Evolutionary conservation across 2,329 filamentous ascomycete species (phyloP).

Genomic region (Fusarium palustre): DNA sequence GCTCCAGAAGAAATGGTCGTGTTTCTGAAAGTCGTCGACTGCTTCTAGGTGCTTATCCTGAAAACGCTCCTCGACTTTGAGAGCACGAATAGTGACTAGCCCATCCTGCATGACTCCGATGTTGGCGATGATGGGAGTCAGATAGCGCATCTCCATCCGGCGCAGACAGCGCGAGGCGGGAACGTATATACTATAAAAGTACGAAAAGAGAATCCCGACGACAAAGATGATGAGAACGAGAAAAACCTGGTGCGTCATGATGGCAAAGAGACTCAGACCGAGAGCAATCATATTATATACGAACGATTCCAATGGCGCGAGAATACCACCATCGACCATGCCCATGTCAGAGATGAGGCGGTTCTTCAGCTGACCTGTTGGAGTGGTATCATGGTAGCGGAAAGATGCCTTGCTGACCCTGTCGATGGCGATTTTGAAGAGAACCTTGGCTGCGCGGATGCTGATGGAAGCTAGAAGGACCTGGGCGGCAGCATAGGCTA

Average conservation of each 20-base stretch:
- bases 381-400: slow-evolving; percentile 91
- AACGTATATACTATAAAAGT: slow-evolving; percentile 81
- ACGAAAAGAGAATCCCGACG: slow-evolving; percentile 76
- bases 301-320: slow-evolving; percentile 76
- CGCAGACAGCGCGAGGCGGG: slow-evolving; percentile 86
- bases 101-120: slow-evolving; percentile 90
- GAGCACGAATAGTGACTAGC: slow-evolving; percentile 86
- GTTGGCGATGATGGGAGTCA: slow-evolving; percentile 91
- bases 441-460: slow-evolving; percentile 78
- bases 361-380: slow-evolving; percentile 91
- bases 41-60: slow-evolving; percentile 83
- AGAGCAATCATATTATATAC: slow-evolving; percentile 78
- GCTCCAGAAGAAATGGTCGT: slow-evolving; percentile 96
- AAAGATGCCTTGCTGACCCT: slow-evolving; percentile 84
- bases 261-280: slow-evolving; percentile 78
- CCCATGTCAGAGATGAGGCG: slow-evolving; percentile 90
- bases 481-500: slow-evolving; percentile 71
- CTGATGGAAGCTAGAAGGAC: slow-evolving; percentile 80
- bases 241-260: slow-evolving; percentile 79
- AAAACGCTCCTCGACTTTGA: slow-evolving; percentile 81
- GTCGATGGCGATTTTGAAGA: slow-evolving; percentile 79
- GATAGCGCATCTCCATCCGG: slow-evolving; percentile 87
- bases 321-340: slow-evolving; percentile 88
- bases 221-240: slow-evolving; percentile 79
- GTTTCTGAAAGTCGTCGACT: slow-evolving; percentile 90